These are phyloP conservation scores for Aspergillus nidulans DNA, from an alignment of 495 filamentous ascomycete species.

Conservation along the genomic window DNA sequence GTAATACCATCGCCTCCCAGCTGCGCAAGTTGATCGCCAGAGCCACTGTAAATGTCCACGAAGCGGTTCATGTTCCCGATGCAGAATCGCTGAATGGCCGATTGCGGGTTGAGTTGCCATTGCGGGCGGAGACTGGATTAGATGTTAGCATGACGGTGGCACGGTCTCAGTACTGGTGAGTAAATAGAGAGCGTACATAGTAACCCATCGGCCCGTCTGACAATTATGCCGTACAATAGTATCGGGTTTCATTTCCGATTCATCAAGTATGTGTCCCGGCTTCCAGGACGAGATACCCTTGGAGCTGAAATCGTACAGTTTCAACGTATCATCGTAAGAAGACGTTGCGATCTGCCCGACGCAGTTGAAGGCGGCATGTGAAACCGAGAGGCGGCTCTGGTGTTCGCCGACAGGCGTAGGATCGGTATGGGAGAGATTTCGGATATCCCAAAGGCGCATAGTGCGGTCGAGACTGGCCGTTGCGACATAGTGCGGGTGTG, in stretches of 20 bases:
- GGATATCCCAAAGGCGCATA: constrained; percentile 87
- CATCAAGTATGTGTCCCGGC: constrained; percentile 52
- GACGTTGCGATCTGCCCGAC: constrained; percentile 83
- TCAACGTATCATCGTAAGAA: constrained; percentile 91
- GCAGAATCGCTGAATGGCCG: constrained; percentile 76
- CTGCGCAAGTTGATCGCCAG: constrained; percentile 87
- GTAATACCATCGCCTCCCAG: constrained; percentile 84
- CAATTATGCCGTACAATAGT: constrained; percentile 81
- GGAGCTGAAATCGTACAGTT: constrained; percentile 74
- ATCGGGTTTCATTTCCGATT: constrained; percentile 62
- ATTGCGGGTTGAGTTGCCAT: constrained; percentile 77
- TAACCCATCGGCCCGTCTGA: constrained; percentile 84
- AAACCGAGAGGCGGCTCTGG: constrained; percentile 75
- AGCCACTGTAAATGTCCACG: constrained; percentile 77
- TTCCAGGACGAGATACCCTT: constrained; percentile 57
- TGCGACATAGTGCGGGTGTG: constrained; percentile 73
- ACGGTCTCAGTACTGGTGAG: not conserved
- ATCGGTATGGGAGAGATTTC: constrained; percentile 61
- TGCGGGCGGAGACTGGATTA: constrained; percentile 75
- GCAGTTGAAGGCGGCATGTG: constrained; percentile 81
- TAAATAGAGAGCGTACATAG: constrained; percentile 48
- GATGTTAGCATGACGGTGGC: constrained; percentile 15
- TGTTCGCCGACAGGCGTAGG: constrained; percentile 78
- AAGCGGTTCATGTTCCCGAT: constrained; percentile 99
- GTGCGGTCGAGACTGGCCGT: constrained; percentile 89